These are phyloP conservation scores for Ganoderma lingzhi DNA, from an alignment of 1,284 basidiomycete genomes.

Conservation along the genomic window DNA sequence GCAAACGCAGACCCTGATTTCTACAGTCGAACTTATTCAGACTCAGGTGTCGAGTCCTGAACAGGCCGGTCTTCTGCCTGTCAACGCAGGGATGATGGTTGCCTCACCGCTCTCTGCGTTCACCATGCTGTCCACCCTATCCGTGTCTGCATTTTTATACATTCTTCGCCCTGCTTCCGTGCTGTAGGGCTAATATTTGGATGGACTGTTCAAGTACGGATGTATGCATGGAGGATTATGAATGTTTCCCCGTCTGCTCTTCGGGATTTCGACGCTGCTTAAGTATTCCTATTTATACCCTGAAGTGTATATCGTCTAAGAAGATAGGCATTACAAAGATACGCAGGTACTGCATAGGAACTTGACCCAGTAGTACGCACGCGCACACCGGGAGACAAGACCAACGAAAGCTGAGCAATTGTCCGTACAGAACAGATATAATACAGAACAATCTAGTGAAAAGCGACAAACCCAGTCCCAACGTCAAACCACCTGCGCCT, in stretches of 20 bases:
- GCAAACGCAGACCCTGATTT: conserved; percentile 33
- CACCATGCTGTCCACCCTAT: conserved; percentile 13
- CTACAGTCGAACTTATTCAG: conserved; percentile 34
- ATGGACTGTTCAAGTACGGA: neutral
- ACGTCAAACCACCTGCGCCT: conserved; percentile 38
- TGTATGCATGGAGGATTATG: conserved; percentile 6
- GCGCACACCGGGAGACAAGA: neutral
- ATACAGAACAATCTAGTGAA: neutral
- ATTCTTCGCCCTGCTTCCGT: conserved; percentile 8
- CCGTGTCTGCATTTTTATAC: conserved; percentile 13
- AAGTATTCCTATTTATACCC: conserved; percentile 19
- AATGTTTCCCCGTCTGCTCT: neutral
- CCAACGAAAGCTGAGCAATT: conserved; percentile 1
- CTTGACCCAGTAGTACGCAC: neutral
- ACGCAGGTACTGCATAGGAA: neutral
- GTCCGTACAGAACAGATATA: neutral
- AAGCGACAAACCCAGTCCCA: neutral
- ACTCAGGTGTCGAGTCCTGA: conserved; percentile 27
- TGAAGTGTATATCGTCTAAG: neutral
- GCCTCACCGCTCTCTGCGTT: conserved; percentile 9
- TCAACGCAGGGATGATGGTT: conserved; percentile 32
- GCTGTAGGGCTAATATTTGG: conserved; percentile 10
- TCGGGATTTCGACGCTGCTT: neutral
- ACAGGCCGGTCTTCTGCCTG: conserved; percentile 39
- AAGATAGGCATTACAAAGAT: neutral